Conservation (phyloP, 345 rosid genomes). For the Mallotus nudiflorus region DNA sequence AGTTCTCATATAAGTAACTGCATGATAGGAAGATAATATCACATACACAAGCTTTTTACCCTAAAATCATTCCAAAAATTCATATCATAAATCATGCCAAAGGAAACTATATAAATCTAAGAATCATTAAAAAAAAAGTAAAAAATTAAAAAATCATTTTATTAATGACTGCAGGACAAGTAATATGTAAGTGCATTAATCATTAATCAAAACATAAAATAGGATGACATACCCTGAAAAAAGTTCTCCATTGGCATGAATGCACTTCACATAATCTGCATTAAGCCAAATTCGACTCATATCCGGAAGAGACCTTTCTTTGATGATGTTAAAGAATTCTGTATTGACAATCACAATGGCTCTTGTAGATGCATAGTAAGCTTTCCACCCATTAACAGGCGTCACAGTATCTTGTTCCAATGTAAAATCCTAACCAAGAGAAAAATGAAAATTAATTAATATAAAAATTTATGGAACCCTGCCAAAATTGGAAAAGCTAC, state of each 20-base stretch:
- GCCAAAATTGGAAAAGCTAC: too few relatives aligned
- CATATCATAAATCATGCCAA: neutral
- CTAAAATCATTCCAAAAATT: neutral
- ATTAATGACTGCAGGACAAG: neutral
- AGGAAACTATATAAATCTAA: neutral
- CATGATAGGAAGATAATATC: neutral
- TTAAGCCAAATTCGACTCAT: conserved; percentile 87
- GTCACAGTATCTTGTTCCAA: conserved; percentile 78
- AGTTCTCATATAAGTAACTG: neutral
- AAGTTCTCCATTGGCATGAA: conserved; percentile 76
- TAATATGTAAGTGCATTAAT: too few relatives aligned
- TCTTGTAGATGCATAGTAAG: conserved; percentile 94
- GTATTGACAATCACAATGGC: conserved; percentile 78
- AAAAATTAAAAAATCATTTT: neutral
- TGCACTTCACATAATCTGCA: conserved; percentile 92
- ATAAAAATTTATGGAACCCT: too few relatives aligned
- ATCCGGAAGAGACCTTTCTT: conserved; percentile 67
- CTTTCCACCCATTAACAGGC: conserved; percentile 95
- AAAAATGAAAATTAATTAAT: neutral
- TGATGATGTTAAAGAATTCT: conserved; percentile 77
- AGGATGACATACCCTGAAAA: conserved; percentile 74
- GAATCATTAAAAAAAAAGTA: neutral
- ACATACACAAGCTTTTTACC: neutral
- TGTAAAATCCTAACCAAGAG: conserved; percentile 68
- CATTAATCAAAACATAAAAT: neutral